Evolutionary conservation across 2,329 filamentous ascomycete genomes (phyloP).

Genomic region (Colletotrichum sp.): DNA sequence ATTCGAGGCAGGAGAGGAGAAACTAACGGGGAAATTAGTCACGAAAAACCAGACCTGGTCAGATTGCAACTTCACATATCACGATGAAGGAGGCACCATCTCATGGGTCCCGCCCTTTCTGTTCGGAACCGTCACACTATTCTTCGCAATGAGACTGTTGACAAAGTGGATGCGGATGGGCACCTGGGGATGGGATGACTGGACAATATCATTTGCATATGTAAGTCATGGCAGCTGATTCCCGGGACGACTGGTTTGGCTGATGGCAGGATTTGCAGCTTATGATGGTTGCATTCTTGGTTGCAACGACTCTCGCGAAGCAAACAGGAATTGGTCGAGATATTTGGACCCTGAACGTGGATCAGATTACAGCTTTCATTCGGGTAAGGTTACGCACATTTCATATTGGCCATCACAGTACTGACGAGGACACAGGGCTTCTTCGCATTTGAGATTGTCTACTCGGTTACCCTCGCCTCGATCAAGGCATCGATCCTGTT

Average conservation of each 20-base stretch:
- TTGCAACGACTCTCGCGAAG: neutral
- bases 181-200: constrained; percentile 11
- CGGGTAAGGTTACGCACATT: neutral
- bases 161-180: constrained; percentile 1
- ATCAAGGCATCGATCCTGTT: constrained; percentile 40
- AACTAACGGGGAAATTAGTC: neutral
- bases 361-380: neutral
- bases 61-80: neutral
- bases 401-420: neutral
- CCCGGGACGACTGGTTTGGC: neutral
- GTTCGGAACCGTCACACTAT: neutral
- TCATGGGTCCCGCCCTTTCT: constrained; percentile 2
- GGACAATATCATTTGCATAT: constrained; percentile 5
- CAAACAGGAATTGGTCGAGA: neutral
- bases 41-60: constrained; percentile 14
- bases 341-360: constrained; percentile 2
- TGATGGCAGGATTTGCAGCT: neutral
- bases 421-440: neutral
- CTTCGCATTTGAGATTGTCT: constrained; percentile 12
- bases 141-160: neutral
- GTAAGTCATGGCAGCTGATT: neutral
- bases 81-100: constrained; percentile 7
- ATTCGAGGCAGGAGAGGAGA: too few relatives aligned
- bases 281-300: constrained; percentile 12
- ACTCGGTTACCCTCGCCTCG: constrained; percentile 38